Conservation (phyloP, 305 asterid species). For the Solanum chacoense region DNA sequence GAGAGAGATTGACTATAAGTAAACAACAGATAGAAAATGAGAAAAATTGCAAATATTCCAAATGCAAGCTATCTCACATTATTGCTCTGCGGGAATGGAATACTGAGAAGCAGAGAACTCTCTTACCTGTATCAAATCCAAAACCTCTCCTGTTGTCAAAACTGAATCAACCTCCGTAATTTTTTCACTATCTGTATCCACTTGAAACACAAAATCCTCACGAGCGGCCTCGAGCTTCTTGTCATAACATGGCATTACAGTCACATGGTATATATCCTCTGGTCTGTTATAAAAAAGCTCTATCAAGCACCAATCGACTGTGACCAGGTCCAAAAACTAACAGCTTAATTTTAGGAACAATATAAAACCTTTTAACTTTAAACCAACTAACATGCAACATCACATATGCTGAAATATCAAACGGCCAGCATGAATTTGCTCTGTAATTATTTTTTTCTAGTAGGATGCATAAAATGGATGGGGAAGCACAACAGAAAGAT, state of each 20-base stretch:
- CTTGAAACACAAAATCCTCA: constrained; percentile 75
- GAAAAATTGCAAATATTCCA: neutral
- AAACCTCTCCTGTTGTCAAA: constrained; percentile 82
- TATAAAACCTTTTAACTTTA: neutral
- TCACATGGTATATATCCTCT: constrained; percentile 85
- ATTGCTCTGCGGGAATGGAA: neutral
- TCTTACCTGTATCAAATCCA: constrained; percentile 77
- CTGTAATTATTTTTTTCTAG: neutral
- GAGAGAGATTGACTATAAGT: neutral
- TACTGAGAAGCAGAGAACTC: neutral
- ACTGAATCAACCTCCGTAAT: constrained; percentile 90
- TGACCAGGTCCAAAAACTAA: neutral
- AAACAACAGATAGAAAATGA: neutral
- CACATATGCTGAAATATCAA: neutral
- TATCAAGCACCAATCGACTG: constrained; percentile 2
- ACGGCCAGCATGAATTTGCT: neutral
- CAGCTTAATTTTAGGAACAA: neutral
- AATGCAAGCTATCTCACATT: constrained; percentile 1
- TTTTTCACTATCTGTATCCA: constrained; percentile 41
- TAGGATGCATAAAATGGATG: neutral
- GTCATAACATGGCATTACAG: constrained; percentile 98
- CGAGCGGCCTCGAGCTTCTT: constrained; percentile 96
- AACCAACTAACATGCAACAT: neutral
- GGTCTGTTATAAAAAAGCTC: constrained; percentile 37
- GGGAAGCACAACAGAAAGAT: neutral